Base-by-base conservation (phyloP, 768 basidiomycete genomes). In the Boletellus emodensis region DNA sequence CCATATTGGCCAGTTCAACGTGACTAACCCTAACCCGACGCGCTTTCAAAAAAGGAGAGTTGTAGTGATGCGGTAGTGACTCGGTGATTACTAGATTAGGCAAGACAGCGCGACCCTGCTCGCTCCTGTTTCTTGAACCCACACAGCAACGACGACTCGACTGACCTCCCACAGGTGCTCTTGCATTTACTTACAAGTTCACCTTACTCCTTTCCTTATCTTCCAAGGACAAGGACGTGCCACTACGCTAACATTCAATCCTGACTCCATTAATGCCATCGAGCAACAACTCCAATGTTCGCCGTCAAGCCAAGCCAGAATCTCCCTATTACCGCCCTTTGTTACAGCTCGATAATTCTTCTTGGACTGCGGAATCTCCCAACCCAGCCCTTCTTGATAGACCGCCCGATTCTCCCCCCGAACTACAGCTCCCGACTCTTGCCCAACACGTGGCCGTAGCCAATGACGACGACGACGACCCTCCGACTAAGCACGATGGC, bases 101-200 rank as follows among this genome's bases (percentile, higher is more conserved):
- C 4, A 49, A 26, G 14, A 8, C 46, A 40, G 32, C 42, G 36
- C 35, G 40, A 30, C 37, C 22, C 14, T 22, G 40, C 18, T 52
- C 50, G 34, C 64, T 65, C 64, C 64, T 65, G 64, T 59, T 47
- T 54, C 56, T 44, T 44, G 13, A 44, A 52, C 51, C 15, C 46
- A 36, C 37, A 64, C 62, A 57, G 54, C 62, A 61, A 54, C 57
- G 26, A 54, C 60, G 9, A 59, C 44, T 34, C 39, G 30, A 30
- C 30, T n/a, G 14, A 45, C 40, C 30, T n/a, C 42, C 8, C 38
- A 34, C 28, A 38, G 56, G 63, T 63, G 66, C 33, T 59, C 65
- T 67, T 67, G 65, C 48, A 67, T 67, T 67, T 44, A 51, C 54
- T 66, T 66, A 66, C 65, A 66, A 66, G 65, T 53, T 22, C 64